Conservation (phyloP, 2,329 filamentous ascomycete species). For the Fusarium xylarioides region DNA sequence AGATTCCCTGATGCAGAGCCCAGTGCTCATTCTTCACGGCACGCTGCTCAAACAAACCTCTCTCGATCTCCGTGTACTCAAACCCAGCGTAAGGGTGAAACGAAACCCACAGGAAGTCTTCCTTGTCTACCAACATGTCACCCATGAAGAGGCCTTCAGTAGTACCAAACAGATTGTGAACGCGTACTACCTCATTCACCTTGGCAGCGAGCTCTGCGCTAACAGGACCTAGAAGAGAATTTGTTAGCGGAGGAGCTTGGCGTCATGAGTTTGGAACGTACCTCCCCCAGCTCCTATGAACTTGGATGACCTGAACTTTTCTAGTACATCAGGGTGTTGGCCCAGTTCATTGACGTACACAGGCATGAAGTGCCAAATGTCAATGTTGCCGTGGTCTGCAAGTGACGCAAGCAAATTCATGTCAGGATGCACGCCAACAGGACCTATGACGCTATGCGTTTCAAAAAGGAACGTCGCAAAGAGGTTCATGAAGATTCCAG, state of each 20-base stretch:
- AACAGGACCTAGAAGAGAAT: not conserved
- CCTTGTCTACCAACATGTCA: not conserved
- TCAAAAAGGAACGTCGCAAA: not conserved
- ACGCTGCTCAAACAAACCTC: not conserved
- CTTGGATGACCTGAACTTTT: not conserved
- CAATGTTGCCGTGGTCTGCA: not conserved
- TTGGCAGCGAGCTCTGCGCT: not conserved
- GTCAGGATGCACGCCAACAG: not conserved
- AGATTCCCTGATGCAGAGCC: not conserved
- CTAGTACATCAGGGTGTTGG: not conserved
- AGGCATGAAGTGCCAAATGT: not conserved
- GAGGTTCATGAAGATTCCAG: not conserved
- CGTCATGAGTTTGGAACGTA: accelerated
- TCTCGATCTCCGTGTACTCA: not conserved
- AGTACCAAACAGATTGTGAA: not conserved
- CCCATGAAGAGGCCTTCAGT: not conserved
- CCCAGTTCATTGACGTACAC: not conserved
- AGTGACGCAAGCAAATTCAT: not conserved
- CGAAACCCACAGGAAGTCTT: not conserved
- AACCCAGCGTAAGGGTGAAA: not conserved
- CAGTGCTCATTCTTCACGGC: not conserved
- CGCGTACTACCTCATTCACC: not conserved
- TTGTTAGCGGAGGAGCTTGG: not conserved
- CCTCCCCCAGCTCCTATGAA: not conserved
- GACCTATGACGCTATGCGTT: not conserved